phyloP scores from a whole-genome alignment of 441 rosid species.

The Populus hybrid region DNA sequence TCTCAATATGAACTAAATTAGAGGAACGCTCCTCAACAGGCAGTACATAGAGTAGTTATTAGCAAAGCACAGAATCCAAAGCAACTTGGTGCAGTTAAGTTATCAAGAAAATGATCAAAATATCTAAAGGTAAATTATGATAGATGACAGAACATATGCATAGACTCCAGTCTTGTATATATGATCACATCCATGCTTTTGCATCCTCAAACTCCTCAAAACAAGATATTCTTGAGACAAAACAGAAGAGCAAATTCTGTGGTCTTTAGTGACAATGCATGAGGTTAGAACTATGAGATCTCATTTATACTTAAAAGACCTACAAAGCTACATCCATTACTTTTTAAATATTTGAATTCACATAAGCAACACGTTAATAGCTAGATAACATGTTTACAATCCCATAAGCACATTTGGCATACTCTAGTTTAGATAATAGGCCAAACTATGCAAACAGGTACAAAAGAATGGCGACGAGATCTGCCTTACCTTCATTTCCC shows the following conservation, averaged over 20 bases:
- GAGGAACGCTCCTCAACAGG: slow-evolving; percentile 1
- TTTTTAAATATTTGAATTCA: no score
- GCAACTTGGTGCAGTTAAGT: not conserved
- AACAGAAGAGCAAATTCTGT: not conserved
- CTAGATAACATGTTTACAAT: no score
- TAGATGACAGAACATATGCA: not conserved
- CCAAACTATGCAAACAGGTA: not conserved
- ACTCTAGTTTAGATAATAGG: no score
- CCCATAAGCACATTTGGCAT: no score
- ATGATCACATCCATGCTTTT: not conserved
- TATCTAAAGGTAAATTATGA: not conserved
- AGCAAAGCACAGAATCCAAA: not conserved
- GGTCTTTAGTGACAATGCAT: not conserved
- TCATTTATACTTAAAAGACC: no score
- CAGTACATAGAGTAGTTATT: not conserved
- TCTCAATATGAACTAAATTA: slow-evolving; percentile 1
- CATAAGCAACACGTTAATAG: no score
- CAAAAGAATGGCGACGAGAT: not conserved
- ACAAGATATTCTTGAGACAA: not conserved
- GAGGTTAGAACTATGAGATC: not conserved
- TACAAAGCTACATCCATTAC: no score
- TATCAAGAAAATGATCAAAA: slow-evolving; percentile 4
- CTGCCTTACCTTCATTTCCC: not conserved
- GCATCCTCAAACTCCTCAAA: not conserved
- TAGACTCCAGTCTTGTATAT: not conserved